These are phyloP conservation scores for Uncinocarpus reesii DNA, from an alignment of 2,329 filamentous ascomycete species.

Conservation along the genomic window DNA sequence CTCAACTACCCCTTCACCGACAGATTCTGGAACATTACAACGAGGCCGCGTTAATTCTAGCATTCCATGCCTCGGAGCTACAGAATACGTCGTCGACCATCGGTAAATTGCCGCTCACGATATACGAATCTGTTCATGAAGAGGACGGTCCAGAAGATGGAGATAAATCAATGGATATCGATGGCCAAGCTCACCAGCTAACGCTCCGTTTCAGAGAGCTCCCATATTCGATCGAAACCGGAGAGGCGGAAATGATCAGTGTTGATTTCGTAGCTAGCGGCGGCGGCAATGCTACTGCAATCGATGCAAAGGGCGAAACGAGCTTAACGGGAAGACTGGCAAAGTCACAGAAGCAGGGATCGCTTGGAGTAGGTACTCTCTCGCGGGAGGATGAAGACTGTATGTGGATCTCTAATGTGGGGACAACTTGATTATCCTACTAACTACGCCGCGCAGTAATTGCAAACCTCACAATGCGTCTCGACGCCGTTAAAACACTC, in stretches of 20 bases:
- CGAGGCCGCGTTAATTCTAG: constrained; percentile 76
- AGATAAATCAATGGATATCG: constrained; percentile 59
- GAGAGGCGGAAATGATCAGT: constrained; percentile 94
- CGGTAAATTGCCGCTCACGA: constrained; percentile 75
- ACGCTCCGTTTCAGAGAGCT: constrained; percentile 71
- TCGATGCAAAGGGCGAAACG: constrained; percentile 26
- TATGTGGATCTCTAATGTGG: constrained; percentile 26
- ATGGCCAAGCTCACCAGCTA: constrained; percentile 44
- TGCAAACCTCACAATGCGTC: constrained; percentile 66
- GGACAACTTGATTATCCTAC: neutral
- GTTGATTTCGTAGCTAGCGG: constrained; percentile 86
- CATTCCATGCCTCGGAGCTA: constrained; percentile 63
- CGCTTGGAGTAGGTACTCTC: constrained; percentile 30
- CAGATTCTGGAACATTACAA: constrained; percentile 66
- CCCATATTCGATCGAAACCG: constrained; percentile 80
- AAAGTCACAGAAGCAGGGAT: constrained; percentile 13
- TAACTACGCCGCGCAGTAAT: constrained; percentile 39
- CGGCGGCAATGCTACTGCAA: constrained; percentile 65
- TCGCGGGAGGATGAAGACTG: constrained; percentile 55
- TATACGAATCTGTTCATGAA: constrained; percentile 79
- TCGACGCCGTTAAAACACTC: constrained; percentile 90
- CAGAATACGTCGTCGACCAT: constrained; percentile 48
- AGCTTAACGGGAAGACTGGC: constrained; percentile 21
- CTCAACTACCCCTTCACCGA: constrained; percentile 63
- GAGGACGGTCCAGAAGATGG: constrained; percentile 51